phyloP scores from a whole-genome alignment of 2,329 filamentous ascomycete genomes.

The Xylariales sp. region DNA sequence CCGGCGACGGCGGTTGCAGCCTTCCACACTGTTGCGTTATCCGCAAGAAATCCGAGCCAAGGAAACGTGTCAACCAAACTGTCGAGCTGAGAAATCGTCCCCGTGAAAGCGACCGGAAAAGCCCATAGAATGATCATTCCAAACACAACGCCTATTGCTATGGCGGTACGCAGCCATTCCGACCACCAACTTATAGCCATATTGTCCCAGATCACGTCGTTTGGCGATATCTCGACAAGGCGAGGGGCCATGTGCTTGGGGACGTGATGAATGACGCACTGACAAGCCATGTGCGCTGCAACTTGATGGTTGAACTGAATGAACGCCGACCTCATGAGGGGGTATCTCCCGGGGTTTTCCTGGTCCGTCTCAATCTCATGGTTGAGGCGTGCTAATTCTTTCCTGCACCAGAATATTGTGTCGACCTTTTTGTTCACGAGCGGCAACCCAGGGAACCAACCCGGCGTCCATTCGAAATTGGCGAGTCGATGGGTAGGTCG shows the following conservation, averaged over 20 bases:
- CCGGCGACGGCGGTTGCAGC: constrained; percentile 77
- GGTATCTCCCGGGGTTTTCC: constrained; percentile 83
- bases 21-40: constrained; percentile 69
- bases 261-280: constrained; percentile 88
- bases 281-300: constrained; percentile 97
- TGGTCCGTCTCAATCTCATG: constrained; percentile 93
- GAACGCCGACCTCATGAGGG: constrained; percentile 95
- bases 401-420: constrained; percentile 90
- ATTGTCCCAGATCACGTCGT: constrained; percentile 96
- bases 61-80: constrained; percentile 71
- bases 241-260: constrained; percentile 94
- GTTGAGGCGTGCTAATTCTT: constrained; percentile 87
- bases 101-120: constrained; percentile 89
- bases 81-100: constrained; percentile 81
- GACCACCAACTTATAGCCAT: constrained; percentile 98
- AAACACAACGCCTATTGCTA: constrained; percentile 73
- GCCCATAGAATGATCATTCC: constrained; percentile 91
- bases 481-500: constrained; percentile 87
- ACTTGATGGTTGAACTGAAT: constrained; percentile 99
- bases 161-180: constrained; percentile 76
- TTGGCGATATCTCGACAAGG: constrained; percentile 91
- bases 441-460: constrained; percentile 83
- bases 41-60: constrained; percentile 78
- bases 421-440: constrained; percentile 91
- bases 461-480: constrained; percentile 62